These are phyloP conservation scores for Heterobasidion irregulare DNA, from an alignment of 1,284 basidiomycete genomes.

Conservation along the genomic window DNA sequence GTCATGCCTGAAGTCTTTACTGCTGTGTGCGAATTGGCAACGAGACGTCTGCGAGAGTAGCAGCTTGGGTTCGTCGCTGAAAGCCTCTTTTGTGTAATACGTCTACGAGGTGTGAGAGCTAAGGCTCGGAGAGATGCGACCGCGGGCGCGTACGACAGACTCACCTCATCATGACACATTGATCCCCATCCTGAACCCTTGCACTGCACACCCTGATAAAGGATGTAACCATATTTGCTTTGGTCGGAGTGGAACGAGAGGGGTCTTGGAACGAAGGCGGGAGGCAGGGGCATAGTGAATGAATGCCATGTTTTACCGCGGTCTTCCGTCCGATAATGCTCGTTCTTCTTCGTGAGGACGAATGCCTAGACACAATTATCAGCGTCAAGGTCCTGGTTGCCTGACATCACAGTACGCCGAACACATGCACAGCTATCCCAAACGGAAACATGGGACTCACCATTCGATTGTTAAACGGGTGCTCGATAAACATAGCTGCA, in stretches of 20 bases:
- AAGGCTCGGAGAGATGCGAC: not conserved
- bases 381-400: not conserved
- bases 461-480: conserved; percentile 77
- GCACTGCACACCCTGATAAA: conserved; percentile 81
- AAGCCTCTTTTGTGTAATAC: conserved; percentile 81
- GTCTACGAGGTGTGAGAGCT: conserved; percentile 35
- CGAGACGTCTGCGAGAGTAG: conserved; percentile 65
- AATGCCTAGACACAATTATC: conserved; percentile 55
- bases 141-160: conserved; percentile 8
- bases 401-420: not conserved
- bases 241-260: conserved; percentile 80
- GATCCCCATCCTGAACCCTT: conserved; percentile 51
- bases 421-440: not conserved
- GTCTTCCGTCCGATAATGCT: conserved; percentile 82
- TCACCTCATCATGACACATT: conserved; percentile 72
- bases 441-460: conserved; percentile 29
- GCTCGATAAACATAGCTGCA: conserved; percentile 73
- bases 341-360: conserved; percentile 61
- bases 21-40: conserved; percentile 85
- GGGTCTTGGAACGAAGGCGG: conserved; percentile 52
- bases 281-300: conserved; percentile 62
- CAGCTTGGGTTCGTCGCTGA: conserved; percentile 47
- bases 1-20: conserved; percentile 66
- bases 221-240: conserved; percentile 61
- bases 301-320: conserved; percentile 79